Conservation (phyloP, 2,329 filamentous ascomycete genomes). For the Meredithiella fracta region DNA sequence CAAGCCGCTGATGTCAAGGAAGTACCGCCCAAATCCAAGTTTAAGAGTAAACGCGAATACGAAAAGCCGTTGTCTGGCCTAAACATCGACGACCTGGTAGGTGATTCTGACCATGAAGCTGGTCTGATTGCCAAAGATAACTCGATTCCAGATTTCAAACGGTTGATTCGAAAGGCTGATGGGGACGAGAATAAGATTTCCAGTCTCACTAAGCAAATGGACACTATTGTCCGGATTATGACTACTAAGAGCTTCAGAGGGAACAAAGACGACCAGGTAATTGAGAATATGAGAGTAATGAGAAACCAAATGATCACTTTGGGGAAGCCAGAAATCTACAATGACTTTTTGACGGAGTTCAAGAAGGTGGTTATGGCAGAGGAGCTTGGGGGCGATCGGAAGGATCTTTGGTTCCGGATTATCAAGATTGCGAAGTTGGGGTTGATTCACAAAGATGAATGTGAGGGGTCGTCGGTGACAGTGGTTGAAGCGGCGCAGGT, state of each 20-base stretch:
- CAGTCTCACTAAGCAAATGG: conserved; percentile 59
- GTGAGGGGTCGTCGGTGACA: conserved; percentile 47
- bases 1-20: conserved; percentile 67
- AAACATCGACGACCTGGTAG: conserved; percentile 64
- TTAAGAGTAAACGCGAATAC: conserved; percentile 50
- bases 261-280: conserved; percentile 52
- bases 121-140: conserved; percentile 42
- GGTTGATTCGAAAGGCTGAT: conserved; percentile 42
- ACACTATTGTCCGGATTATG: conserved; percentile 47
- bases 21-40: conserved; percentile 68
- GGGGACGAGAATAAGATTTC: conserved; percentile 46
- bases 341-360: conserved; percentile 51
- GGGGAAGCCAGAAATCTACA: conserved; percentile 63
- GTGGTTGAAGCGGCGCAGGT: conserved; percentile 55
- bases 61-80: conserved; percentile 80
- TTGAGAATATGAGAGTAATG: conserved; percentile 64
- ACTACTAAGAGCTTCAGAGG: conserved; percentile 62
- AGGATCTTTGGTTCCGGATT: conserved; percentile 61
- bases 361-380: conserved; percentile 56
- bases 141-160: conserved; percentile 80
- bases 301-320: conserved; percentile 58
- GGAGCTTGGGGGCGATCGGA: conserved; percentile 57
- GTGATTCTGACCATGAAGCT: not conserved
- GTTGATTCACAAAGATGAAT: conserved; percentile 49
- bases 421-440: conserved; percentile 52